A percentile compares a stretch with the other conserved stretches of the same genome.
Evolutionary conservation across 352 stramenopile species (phyloP).

Genomic region (Phytophthora podocarpi): DNA sequence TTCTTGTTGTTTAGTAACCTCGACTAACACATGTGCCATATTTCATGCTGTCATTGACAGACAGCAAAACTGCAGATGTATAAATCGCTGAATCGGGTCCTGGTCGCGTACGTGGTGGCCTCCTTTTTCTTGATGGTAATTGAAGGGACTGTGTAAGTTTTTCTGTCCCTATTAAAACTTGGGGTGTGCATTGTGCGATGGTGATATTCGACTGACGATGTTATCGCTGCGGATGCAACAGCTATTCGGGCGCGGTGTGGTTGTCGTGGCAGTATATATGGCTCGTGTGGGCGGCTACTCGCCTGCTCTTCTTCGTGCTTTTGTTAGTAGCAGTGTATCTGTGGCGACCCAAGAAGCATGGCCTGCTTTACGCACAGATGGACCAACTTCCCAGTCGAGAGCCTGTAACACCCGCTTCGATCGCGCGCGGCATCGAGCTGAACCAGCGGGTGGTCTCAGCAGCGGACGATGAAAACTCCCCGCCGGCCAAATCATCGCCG

Average conservation of each 20-base stretch:
- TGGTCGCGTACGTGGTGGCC: slow-evolving; percentile 64
- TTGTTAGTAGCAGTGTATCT: slow-evolving; percentile 72
- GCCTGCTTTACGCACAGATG: slow-evolving; percentile 74
- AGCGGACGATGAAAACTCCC: slow-evolving; percentile 43
- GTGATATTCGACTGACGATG: background rate
- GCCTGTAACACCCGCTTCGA: slow-evolving; percentile 51
- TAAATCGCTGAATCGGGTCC: slow-evolving; percentile 53
- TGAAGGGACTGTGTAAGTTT: slow-evolving; percentile 79
- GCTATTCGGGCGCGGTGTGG: slow-evolving; percentile 69
- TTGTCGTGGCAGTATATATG: slow-evolving; percentile 78
- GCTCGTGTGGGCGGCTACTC: slow-evolving; percentile 80
- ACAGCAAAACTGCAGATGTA: slow-evolving; percentile 85
- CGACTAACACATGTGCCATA: background rate
- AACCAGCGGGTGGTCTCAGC: slow-evolving; percentile 63
- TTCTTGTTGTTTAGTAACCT: background rate
- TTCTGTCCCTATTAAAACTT: too few relatives aligned
- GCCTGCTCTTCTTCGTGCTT: slow-evolving; percentile 71
- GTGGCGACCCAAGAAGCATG: slow-evolving; percentile 75
- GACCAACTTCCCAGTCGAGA: slow-evolving; percentile 80
- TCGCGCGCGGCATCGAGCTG: slow-evolving; percentile 56
- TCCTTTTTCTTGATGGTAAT: slow-evolving; percentile 81
- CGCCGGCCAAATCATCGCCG: slow-evolving; percentile 6
- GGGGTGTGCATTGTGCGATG: background rate
- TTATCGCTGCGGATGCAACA: slow-evolving; percentile 23
- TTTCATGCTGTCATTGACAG: slow-evolving; percentile 23